These are phyloP conservation scores for Tuber aestivum DNA, from an alignment of 495 filamentous ascomycete species.

Conservation along the genomic window DNA sequence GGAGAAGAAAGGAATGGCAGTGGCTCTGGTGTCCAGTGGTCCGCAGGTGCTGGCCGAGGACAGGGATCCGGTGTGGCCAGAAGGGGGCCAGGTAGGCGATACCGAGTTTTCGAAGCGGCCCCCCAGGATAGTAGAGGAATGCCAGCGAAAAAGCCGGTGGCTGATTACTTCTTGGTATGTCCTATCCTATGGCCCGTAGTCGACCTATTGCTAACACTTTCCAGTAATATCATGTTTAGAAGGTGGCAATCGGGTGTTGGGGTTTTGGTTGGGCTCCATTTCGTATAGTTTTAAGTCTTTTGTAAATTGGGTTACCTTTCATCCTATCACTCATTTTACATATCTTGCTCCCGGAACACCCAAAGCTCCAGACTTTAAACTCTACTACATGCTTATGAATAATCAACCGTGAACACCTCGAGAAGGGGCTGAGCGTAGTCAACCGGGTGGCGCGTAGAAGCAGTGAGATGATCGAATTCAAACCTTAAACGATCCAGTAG, in stretches of 20 bases:
- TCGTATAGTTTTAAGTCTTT: neutral
- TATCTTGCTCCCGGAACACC: neutral
- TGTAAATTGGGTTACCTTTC: neutral
- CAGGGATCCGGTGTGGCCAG: slow-evolving; percentile 46
- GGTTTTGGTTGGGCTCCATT: neutral
- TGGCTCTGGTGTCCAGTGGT: slow-evolving; percentile 27
- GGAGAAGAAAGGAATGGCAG: slow-evolving; percentile 65
- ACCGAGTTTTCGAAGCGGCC: slow-evolving; percentile 93
- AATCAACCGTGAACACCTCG: neutral
- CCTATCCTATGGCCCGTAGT: neutral
- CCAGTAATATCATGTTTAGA: slow-evolving; percentile 3
- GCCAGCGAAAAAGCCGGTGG: slow-evolving; percentile 97
- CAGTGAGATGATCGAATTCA: neutral
- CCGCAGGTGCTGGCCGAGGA: slow-evolving; percentile 24
- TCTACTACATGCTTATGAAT: neutral
- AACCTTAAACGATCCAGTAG: neutral
- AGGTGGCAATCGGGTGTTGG: neutral
- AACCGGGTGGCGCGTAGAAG: neutral
- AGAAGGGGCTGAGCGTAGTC: neutral
- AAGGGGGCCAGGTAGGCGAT: slow-evolving; percentile 76
- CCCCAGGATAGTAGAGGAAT: slow-evolving; percentile 94
- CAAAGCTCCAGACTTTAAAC: neutral
- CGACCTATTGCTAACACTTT: neutral
- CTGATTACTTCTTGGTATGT: slow-evolving; percentile 79
- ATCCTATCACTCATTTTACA: neutral